These are phyloP conservation scores for Eucalyptus sideroxylon DNA, from an alignment of 345 rosid species.

Conservation along the genomic window DNA sequence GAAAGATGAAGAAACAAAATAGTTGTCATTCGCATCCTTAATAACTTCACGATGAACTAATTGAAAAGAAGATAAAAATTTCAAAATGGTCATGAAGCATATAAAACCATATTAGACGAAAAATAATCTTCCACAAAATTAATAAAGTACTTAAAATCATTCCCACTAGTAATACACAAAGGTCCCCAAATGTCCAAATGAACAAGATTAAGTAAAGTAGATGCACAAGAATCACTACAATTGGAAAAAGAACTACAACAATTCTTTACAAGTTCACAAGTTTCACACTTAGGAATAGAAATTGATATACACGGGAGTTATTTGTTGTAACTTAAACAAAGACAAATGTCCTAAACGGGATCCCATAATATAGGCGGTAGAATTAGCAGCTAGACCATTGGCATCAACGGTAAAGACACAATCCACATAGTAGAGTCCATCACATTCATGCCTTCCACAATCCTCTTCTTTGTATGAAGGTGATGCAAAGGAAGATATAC, in stretches of 20 bases:
- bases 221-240: not conserved
- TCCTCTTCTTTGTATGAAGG: not conserved
- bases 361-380: accelerated
- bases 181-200: not conserved
- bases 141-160: not conserved
- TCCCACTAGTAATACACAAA: not conserved
- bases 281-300: not conserved
- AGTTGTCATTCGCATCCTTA: too few species aligned
- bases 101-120: not conserved
- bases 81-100: not conserved
- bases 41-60: not conserved
- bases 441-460: not conserved
- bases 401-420: not conserved
- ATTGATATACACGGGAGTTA: accelerated
- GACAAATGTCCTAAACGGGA: too few species aligned
- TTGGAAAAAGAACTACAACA: not conserved
- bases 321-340: too few species aligned
- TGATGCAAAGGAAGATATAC: not conserved
- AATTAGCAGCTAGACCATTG: not conserved
- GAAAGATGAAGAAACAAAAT: too few species aligned
- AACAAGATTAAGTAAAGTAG: not conserved
- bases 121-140: not conserved
- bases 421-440: not conserved
- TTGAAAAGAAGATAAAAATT: not conserved
- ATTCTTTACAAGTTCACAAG: not conserved